Evolutionary conservation across 257 asterid genomes (phyloP), one percentile per base, ranked within the genome.

Genomic region (Solanum corneliomulleri): DNA sequence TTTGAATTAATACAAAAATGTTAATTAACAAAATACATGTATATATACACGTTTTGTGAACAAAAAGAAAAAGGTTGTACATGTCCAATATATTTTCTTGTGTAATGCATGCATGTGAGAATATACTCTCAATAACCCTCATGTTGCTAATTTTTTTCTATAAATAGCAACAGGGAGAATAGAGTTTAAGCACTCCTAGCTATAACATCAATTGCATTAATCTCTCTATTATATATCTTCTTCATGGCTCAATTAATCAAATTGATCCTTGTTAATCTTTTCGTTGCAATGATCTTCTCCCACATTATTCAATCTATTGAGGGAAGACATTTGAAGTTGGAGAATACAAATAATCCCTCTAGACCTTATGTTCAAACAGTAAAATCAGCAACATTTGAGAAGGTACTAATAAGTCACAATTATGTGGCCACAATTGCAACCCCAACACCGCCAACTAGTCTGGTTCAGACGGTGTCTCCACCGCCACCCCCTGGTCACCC

Each of bases 401-500:
- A 60, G 68, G 68, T 9, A 0, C 27, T 21, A 58, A 9, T 21
- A 58, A 58, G 68, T 58, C 83, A 89, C 71, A 33, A 84, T 15
- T 70, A 88, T 71, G 41, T 76, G 44, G 87, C 82, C 82, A 86
- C 45, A 44, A 13, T 85, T 27, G 70, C 82, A 31, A 49, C 88
- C 18, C 87, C 88, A 13, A 70, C 89, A 11, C 92, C 92, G n/a
- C 86, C 93, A 12, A 25, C 27, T 25, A 64, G 83, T 56, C 83
- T 91, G 7, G 70, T 25, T 13, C 82, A 75, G 9, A 20, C 83
- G 11, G 86, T 60, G 76, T 16, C 96, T 20, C 90, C 11, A 25
- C 69, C 92, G 0, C 87, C 92, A 1, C 83, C 94, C 1, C 89
- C 96, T 11, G 96, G 95, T 21, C 95, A 87, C 84, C 94, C 45